Evolutionary conservation across 225 moss, liverwort and hornwort genomes (phyloP), one percentile per base, ranked within the genome.

Genomic region (Sphagnum tenellum): DNA sequence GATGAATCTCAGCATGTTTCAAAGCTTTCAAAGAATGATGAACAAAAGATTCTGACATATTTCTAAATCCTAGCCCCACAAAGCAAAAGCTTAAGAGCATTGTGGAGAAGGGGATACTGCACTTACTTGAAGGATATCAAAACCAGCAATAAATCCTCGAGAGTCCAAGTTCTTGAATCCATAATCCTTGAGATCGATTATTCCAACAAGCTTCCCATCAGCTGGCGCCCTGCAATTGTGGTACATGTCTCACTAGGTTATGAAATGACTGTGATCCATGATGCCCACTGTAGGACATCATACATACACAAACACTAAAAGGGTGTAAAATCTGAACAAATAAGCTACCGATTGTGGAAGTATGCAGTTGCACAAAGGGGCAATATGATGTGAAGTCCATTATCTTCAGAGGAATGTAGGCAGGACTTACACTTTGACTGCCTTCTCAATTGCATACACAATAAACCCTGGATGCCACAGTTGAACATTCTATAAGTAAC

Each of bases 111-210:
- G 55, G 55, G 50, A 56, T 58, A 52, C 45, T 45, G 5, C 47
- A 55, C 68, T 81, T 69, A 79, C 92, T 83, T 92, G 83, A 49
- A 86, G 60, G 58, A 93, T 77, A 48, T 86, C 81, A 46, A 89
- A 82, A 56, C 75, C 78, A 48, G 83, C 46, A 66, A 89, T 68
- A 50, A 89, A 75, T 8, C 72, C 89, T 64, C 89, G 84, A 47
- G 87, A 65, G 70, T 93, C 93, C 75, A 89, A 70, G 72, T 88
- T 93, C 49, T 84, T 84, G 54, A 89, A 60, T 52, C 89, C 80
- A 44, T 84, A 66, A 49, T 77, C 92, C 66, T 84, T 82, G 49
- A 93, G 69, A 65, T 93, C 89, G 59, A 89, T 66, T 49, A 88
- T 77, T 47, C 66, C 71, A 44, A 60, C 69, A 47, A 82, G 59